Conservation (phyloP, 371 early-diverging fungal genomes). For the Mucor plumbeus region DNA sequence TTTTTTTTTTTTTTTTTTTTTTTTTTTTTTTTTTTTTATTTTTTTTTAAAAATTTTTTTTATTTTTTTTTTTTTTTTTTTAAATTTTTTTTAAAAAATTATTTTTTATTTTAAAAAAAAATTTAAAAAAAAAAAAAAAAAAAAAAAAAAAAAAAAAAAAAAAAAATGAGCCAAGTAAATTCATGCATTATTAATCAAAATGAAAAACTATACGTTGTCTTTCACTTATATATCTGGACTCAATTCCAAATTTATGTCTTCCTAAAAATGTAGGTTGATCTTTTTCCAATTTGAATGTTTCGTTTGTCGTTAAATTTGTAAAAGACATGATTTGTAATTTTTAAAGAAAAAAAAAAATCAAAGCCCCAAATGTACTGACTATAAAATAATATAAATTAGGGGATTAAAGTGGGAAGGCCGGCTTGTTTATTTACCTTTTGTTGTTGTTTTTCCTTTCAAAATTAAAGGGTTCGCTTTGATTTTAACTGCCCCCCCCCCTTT, state of each 20-base stretch:
- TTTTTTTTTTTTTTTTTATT: too few species aligned
- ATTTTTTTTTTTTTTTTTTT: too few species aligned
- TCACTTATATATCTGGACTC: constrained; percentile 9
- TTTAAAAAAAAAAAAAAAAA: too few species aligned
- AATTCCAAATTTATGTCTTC: constrained; percentile 16
- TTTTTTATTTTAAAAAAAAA: too few species aligned
- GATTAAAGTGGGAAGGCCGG: too few species aligned
- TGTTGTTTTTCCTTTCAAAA: not conserved
- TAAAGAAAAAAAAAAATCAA: not conserved
- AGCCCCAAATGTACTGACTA: constrained; percentile 3
- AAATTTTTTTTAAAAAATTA: too few species aligned
- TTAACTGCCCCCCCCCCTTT: not conserved
- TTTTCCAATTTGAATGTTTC: not conserved
- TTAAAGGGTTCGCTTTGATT: not conserved
- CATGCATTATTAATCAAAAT: not conserved
- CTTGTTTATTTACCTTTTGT: too few species aligned
- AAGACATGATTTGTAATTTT: constrained; percentile 4
- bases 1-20: too few species aligned
- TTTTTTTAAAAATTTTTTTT: too few species aligned
- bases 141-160: too few species aligned
- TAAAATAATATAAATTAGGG: not conserved
- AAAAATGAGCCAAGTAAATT: not conserved
- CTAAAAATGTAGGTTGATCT: constrained; percentile 2
- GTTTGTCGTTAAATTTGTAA: constrained; percentile 13
- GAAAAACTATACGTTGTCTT: constrained; percentile 4